Conservation (phyloP, 768 basidiomycete species). For the Leccinum boreale region DNA sequence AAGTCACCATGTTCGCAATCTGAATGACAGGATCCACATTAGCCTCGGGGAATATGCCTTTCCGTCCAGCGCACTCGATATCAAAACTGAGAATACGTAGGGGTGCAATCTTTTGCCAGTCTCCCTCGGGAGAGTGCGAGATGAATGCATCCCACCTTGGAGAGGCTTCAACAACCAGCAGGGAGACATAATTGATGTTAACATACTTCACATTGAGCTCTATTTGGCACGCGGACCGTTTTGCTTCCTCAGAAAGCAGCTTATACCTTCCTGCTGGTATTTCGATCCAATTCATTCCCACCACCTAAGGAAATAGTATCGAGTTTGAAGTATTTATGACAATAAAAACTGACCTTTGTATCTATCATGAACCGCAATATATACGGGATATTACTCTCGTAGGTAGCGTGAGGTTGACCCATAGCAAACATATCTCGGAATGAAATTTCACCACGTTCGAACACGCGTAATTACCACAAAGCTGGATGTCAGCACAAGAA, state of each 20-base stretch:
- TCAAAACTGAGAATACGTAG: slow-evolving; percentile 95
- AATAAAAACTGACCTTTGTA: slow-evolving; percentile 59
- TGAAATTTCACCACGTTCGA: slow-evolving; percentile 72
- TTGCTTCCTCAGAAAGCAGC: slow-evolving; percentile 51
- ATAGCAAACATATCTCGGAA: slow-evolving; percentile 59
- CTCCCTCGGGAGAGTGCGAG: slow-evolving; percentile 88
- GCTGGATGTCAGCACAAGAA: slow-evolving; percentile 13
- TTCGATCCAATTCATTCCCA: slow-evolving; percentile 99
- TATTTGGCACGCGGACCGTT: slow-evolving; percentile 82
- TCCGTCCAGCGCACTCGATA: slow-evolving; percentile 98
- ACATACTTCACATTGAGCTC: slow-evolving; percentile 76
- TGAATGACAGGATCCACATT: slow-evolving; percentile 92
- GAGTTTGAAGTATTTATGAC: not conserved
- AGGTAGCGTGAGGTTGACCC: slow-evolving; percentile 59
- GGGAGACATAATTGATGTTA: not conserved
- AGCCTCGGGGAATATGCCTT: slow-evolving; percentile 96
- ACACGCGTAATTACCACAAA: slow-evolving; percentile 44
- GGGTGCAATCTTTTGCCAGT: slow-evolving; percentile 91
- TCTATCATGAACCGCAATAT: slow-evolving; percentile 97
- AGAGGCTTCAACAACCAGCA: slow-evolving; percentile 4
- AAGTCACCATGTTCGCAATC: slow-evolving; percentile 98
- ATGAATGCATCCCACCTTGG: slow-evolving; percentile 79
- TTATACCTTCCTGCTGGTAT: slow-evolving; percentile 80
- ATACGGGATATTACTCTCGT: slow-evolving; percentile 92
- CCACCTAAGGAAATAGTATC: slow-evolving; percentile 50